Conservation (phyloP, 306 rosid species). For the Citrullus colocynthis region DNA sequence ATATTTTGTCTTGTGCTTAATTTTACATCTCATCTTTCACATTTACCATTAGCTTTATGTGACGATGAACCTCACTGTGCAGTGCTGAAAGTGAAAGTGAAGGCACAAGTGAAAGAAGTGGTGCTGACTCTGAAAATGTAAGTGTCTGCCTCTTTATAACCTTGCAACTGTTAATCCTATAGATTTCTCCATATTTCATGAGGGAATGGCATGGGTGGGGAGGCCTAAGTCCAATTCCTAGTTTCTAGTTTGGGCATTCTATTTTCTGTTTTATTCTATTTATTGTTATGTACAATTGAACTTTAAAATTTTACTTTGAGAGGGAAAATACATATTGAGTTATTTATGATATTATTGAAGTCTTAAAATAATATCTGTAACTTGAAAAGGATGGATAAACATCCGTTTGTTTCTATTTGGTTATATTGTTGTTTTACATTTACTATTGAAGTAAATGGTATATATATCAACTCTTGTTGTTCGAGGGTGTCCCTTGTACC, state of each 20-base stretch:
- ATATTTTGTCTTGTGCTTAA: background rate
- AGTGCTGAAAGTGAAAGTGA: conserved; percentile 96
- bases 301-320: background rate
- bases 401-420: background rate
- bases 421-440: conserved; percentile 1
- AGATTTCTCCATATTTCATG: background rate
- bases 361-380: background rate
- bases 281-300: background rate
- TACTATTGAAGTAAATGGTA: background rate
- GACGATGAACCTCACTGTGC: conserved; percentile 28
- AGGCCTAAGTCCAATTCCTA: background rate
- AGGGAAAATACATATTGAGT: background rate
- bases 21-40: conserved; percentile 11
- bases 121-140: conserved; percentile 83
- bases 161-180: background rate
- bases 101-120: conserved; percentile 91
- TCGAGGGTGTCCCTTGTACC: background rate
- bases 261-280: background rate
- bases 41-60: conserved; percentile 24
- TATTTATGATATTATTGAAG: background rate
- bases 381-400: background rate
- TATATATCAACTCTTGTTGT: background rate
- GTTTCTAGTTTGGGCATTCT: background rate
- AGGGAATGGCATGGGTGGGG: background rate
- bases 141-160: conserved; percentile 20